Conservation (phyloP, 2,329 filamentous ascomycete genomes). For the Colletotrichum liriopes region DNA sequence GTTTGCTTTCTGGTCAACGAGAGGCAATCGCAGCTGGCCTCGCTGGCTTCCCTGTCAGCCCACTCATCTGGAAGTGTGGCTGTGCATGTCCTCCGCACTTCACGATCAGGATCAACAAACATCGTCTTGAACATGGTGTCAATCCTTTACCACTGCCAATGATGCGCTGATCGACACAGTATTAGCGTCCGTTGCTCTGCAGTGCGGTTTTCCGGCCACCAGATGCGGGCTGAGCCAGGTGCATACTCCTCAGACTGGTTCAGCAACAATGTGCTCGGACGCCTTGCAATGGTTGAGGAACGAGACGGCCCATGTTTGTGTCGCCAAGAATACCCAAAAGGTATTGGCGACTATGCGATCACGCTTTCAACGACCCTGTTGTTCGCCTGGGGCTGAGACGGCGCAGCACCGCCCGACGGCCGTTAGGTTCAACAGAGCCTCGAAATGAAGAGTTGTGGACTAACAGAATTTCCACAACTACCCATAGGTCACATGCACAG, state of each 20-base stretch:
- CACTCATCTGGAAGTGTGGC: constrained; percentile 20
- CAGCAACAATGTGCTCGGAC: not conserved
- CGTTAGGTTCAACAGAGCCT: constrained; percentile 10
- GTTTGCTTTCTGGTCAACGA: not conserved
- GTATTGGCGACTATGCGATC: constrained; percentile 4
- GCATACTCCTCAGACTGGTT: not conserved
- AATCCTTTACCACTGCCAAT: not conserved
- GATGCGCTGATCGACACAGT: not conserved
- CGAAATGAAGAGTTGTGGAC: not conserved
- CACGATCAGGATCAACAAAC: not conserved
- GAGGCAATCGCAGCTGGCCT: not conserved
- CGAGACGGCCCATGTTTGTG: not conserved
- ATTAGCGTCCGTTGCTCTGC: not conserved
- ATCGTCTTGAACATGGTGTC: not conserved
- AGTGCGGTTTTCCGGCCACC: not conserved
- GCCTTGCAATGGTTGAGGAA: not conserved
- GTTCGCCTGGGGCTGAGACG: constrained; percentile 29
- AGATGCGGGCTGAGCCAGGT: not conserved
- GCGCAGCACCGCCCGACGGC: constrained; percentile 29
- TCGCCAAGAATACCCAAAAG: constrained; percentile 5
- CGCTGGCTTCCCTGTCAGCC: constrained; percentile 7
- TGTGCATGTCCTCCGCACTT: not conserved
- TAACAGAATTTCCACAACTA: not conserved
- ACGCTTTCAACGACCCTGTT: not conserved
- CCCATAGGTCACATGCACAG: not conserved